Conservation (phyloP, 164 flowering plant genomes). For the Dillenia turbinata region DNA sequence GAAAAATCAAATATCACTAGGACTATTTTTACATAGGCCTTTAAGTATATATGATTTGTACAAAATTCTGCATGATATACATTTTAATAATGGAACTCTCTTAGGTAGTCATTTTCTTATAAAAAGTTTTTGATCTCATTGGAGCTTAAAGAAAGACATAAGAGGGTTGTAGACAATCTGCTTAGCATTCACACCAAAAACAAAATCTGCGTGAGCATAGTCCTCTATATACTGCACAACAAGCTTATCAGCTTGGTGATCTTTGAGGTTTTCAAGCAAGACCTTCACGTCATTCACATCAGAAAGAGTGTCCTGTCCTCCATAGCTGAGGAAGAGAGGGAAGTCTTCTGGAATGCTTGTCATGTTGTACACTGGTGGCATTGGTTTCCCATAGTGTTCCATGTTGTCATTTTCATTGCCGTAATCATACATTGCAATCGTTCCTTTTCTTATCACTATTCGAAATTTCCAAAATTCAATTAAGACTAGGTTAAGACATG, state of each 20-base stretch:
- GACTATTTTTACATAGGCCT: too few species aligned
- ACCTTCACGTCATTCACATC: constrained; percentile 56
- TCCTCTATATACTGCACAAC: constrained; percentile 41
- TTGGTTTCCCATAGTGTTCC: constrained; percentile 59
- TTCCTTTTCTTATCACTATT: constrained; percentile 60
- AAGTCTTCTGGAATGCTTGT: constrained; percentile 52
- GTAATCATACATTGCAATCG: constrained; percentile 66
- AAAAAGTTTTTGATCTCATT: constrained; percentile 12
- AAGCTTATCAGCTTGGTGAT: constrained; percentile 54
- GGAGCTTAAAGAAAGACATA: constrained; percentile 52
- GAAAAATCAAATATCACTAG: too few species aligned
- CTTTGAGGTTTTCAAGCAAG: constrained; percentile 44
- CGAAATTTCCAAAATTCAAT: not conserved
- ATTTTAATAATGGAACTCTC: too few species aligned
- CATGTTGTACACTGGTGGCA: constrained; percentile 70
- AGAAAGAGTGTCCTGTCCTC: constrained; percentile 65
- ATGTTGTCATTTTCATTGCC: constrained; percentile 35
- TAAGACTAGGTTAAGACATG: too few species aligned
- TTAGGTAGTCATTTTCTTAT: too few species aligned
- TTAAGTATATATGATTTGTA: too few species aligned
- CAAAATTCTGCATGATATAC: too few species aligned
- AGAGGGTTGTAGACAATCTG: constrained; percentile 60
- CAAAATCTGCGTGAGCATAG: constrained; percentile 82
- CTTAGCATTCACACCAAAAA: constrained; percentile 62
- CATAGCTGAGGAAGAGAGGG: constrained; percentile 73